phyloP scores from a whole-genome alignment of 2,329 filamentous ascomycete species.

The Pseudogymnoascus sp. region DNA sequence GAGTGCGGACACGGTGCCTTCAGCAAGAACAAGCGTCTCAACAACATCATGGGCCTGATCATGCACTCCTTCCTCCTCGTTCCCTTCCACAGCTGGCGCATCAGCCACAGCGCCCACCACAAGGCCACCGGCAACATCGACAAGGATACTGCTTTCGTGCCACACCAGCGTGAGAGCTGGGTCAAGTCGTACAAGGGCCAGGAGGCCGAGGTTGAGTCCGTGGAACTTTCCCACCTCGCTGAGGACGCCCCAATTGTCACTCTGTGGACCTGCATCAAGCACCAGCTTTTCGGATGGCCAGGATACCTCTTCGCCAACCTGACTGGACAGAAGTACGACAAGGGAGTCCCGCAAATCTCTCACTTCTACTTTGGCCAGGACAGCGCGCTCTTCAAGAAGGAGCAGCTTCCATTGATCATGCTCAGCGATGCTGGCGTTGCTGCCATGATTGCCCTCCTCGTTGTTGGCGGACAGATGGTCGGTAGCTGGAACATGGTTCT shows the following conservation, averaged over 20 bases:
- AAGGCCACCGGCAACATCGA: constrained; percentile 60
- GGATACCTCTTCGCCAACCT: constrained; percentile 53
- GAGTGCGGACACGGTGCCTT: constrained; percentile 66
- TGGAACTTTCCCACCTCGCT: constrained; percentile 39
- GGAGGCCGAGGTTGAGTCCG: constrained; percentile 9
- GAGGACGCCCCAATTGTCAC: constrained; percentile 56
- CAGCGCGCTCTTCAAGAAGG: constrained; percentile 51
- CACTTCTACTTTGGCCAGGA: constrained; percentile 52
- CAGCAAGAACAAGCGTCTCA: constrained; percentile 48
- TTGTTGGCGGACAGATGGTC: constrained; percentile 40
- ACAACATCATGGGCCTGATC: constrained; percentile 55
- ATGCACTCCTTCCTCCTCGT: constrained; percentile 60
- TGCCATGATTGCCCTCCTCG: constrained; percentile 42
- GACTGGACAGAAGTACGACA: constrained; percentile 13
- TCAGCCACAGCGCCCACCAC: constrained; percentile 62
- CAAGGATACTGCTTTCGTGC: constrained; percentile 59
- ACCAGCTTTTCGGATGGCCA: constrained; percentile 59
- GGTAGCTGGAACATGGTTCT: constrained; percentile 49
- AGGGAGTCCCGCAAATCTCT: constrained; percentile 32
- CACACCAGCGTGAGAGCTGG: constrained; percentile 34
- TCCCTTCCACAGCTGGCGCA: constrained; percentile 67
- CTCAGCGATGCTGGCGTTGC: constrained; percentile 53
- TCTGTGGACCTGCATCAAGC: constrained; percentile 45
- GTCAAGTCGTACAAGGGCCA: constrained; percentile 13
- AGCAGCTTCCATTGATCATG: constrained; percentile 47